Percentiles rank a stretch among this genome's conserved stretches.
Conservation (phyloP, 768 basidiomycete genomes). For the Leccinum disarticulatum region DNA sequence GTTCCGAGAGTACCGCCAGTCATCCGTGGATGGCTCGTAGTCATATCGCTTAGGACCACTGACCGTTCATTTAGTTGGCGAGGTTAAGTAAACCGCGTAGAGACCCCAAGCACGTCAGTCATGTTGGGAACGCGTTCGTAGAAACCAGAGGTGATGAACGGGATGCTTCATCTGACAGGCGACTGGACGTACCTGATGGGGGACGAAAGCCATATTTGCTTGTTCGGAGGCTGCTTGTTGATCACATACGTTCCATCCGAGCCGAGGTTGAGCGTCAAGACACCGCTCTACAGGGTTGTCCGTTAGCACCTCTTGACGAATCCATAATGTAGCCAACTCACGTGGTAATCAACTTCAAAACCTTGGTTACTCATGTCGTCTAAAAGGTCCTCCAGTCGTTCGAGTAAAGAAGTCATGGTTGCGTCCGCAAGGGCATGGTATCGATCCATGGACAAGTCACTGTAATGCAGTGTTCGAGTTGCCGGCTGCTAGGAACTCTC, state of each 20-base stretch:
- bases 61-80: slow-evolving; percentile 7
- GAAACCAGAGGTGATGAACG: slow-evolving; percentile 5
- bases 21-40: slow-evolving; percentile 51
- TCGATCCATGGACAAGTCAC: slow-evolving; percentile 55
- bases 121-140: slow-evolving; percentile 1
- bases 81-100: neutral
- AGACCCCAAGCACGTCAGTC: neutral
- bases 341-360: slow-evolving; percentile 89
- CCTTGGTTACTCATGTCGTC: slow-evolving; percentile 53
- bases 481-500: neutral
- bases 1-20: slow-evolving; percentile 81
- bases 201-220: slow-evolving; percentile 95
- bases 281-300: slow-evolving; percentile 66
- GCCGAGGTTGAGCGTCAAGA: slow-evolving; percentile 78
- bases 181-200: slow-evolving; percentile 64
- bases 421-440: slow-evolving; percentile 75
- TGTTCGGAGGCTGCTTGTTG: slow-evolving; percentile 97
- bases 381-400: slow-evolving; percentile 71
- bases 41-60: slow-evolving; percentile 95
- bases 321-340: slow-evolving; percentile 37
- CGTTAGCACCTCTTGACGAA: slow-evolving; percentile 9
- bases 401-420: slow-evolving; percentile 76
- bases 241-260: slow-evolving; percentile 86
- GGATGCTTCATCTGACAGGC: neutral
- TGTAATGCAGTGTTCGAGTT: slow-evolving; percentile 17